These are phyloP conservation scores for Agarophyton chilense DNA, from an alignment of 23 red algal genomes.

Conservation along the genomic window DNA sequence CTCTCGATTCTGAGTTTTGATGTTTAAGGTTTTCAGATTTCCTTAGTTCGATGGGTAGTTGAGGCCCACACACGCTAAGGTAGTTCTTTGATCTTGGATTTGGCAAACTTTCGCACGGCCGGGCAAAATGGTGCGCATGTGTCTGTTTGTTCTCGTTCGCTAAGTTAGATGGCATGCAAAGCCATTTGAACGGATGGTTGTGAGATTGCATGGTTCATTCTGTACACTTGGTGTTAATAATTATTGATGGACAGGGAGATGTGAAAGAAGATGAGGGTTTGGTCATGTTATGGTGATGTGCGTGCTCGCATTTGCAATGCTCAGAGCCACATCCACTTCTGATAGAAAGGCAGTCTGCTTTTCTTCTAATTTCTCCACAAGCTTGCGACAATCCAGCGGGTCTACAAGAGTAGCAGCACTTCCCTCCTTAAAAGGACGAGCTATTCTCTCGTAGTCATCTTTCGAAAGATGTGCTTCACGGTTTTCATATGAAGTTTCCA, in stretches of 20 bases:
- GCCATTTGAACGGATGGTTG: background rate
- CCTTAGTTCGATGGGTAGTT: background rate
- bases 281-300: slow-evolving; percentile 23
- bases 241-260: background rate
- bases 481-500: slow-evolving; percentile 45
- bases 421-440: slow-evolving; percentile 36
- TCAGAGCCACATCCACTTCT: slow-evolving; percentile 50
- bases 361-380: slow-evolving; percentile 24
- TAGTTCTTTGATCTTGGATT: background rate
- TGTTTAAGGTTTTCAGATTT: background rate
- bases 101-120: slow-evolving; percentile 34
- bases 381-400: slow-evolving; percentile 13
- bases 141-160: background rate
- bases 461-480: slow-evolving; percentile 42
- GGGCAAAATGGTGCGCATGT: background rate
- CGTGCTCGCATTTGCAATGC: slow-evolving; percentile 49
- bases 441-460: slow-evolving; percentile 53
- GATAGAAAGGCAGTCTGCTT: background rate
- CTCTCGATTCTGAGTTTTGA: background rate
- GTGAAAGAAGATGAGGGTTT: background rate
- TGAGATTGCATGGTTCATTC: background rate
- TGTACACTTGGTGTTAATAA: background rate
- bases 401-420: slow-evolving; percentile 33
- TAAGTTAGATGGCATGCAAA: background rate
- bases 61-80: too few relatives aligned